Evolutionary conservation across 192 early-diverging fungal species (phyloP).

Genomic region (Allomyces arbusculus): DNA sequence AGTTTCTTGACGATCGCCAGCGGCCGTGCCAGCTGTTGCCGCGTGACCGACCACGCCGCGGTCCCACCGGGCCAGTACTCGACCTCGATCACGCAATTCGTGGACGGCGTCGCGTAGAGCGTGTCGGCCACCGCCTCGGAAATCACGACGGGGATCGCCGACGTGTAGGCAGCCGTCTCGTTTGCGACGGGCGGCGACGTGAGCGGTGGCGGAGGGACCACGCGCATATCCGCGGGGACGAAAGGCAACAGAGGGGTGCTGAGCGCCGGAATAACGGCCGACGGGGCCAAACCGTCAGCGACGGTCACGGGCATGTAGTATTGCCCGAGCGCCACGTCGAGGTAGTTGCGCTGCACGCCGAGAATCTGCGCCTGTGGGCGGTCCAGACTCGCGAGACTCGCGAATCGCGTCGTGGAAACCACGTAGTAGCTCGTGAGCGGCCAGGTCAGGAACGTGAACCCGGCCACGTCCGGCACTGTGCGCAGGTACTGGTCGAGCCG

Average conservation of each 20-base stretch:
- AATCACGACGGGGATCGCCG: background rate
- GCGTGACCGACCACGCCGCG: background rate
- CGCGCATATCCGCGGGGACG: no score
- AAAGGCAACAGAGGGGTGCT: background rate
- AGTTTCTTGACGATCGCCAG: background rate
- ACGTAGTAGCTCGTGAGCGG: background rate
- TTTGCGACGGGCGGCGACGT: constrained; percentile 2
- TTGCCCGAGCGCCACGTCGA: background rate
- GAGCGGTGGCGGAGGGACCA: background rate
- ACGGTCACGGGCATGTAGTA: constrained; percentile 3
- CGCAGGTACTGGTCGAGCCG: constrained; percentile 3
- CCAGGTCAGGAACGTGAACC: constrained; percentile 8
- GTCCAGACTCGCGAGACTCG: background rate
- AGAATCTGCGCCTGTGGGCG: constrained; percentile 1
- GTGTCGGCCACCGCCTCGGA: background rate
- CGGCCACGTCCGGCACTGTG: background rate
- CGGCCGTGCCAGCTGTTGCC: background rate
- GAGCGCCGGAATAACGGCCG: background rate
- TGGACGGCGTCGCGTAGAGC: background rate
- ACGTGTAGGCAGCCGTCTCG: background rate
- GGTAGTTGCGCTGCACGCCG: constrained; percentile 8
- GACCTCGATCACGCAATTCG: no score
- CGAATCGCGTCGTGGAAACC: background rate
- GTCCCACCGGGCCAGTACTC: no score
- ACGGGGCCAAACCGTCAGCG: background rate